Evolutionary conservation across 306 rosid species (phyloP).

Genomic region (Trifolium pratense): DNA sequence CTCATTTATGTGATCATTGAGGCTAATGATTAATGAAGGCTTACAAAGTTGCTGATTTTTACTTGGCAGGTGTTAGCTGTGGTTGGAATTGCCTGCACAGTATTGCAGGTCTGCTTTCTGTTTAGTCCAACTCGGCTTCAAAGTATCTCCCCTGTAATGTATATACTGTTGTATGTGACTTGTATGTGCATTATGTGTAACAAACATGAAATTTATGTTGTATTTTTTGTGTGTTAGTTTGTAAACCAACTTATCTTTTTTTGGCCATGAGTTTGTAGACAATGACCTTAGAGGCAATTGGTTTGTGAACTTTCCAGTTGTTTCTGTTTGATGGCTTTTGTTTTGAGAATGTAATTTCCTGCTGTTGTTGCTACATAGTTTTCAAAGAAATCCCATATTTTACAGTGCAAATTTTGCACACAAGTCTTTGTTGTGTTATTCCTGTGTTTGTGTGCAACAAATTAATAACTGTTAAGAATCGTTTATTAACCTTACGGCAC

Average conservation of each 20-base stretch:
- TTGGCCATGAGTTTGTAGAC: slow-evolving; percentile 39
- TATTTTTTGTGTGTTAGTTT: slow-evolving; percentile 39
- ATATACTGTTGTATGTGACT: slow-evolving; percentile 39
- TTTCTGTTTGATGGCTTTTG: slow-evolving; percentile 25
- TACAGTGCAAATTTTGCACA: not conserved
- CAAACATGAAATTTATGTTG: slow-evolving; percentile 28
- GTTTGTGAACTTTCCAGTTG: slow-evolving; percentile 33
- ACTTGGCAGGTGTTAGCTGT: slow-evolving; percentile 40
- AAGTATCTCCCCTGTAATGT: slow-evolving; percentile 27
- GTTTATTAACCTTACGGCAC: not conserved
- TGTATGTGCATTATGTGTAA: slow-evolving; percentile 38
- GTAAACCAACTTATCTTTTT: slow-evolving; percentile 17
- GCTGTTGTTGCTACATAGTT: slow-evolving; percentile 1
- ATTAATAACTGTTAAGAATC: not conserved
- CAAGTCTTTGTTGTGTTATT: not conserved
- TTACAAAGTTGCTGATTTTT: slow-evolving; percentile 29
- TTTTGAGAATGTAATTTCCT: slow-evolving; percentile 26
- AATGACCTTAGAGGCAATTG: slow-evolving; percentile 33
- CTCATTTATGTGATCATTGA: not conserved
- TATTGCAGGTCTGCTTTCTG: slow-evolving; percentile 32
- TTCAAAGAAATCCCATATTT: slow-evolving; percentile 11
- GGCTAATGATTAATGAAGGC: not conserved
- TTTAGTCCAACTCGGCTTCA: slow-evolving; percentile 40
- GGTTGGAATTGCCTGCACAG: slow-evolving; percentile 24
- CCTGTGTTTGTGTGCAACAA: not conserved